These are phyloP conservation scores for Rhodomyrtus psidioides DNA, from an alignment of 441 rosid species.

Conservation along the genomic window DNA sequence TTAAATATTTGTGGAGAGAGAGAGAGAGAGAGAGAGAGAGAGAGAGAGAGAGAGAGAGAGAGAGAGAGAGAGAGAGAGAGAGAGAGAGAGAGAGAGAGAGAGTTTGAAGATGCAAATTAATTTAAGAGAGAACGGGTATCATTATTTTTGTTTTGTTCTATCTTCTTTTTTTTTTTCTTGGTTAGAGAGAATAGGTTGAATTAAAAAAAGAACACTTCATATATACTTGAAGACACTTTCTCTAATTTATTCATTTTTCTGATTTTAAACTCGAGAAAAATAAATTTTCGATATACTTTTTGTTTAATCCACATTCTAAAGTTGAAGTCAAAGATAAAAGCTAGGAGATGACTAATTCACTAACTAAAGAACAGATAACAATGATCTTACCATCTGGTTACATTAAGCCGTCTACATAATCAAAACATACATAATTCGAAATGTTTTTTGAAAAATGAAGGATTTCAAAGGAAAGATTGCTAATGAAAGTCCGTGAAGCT, in stretches of 20 bases:
- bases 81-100: not conserved
- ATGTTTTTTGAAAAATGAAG: not conserved
- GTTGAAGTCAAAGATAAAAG: not conserved
- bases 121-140: not conserved
- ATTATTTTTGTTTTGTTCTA: not conserved
- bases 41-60: not conserved
- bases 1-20: not conserved
- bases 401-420: not conserved
- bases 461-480: not conserved
- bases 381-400: not conserved
- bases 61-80: not conserved
- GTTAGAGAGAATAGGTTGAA: not conserved
- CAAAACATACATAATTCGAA: not conserved
- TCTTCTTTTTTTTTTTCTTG: not conserved
- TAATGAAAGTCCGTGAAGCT: not conserved
- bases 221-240: not conserved
- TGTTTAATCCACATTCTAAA: not conserved
- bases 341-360: not conserved
- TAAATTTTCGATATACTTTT: not conserved
- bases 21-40: not conserved
- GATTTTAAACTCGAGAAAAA: not conserved
- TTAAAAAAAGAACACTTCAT: not conserved
- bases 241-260: no score
- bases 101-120: not conserved
- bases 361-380: not conserved